Evolutionary conservation across 495 filamentous ascomycete genomes (phyloP), one percentile per base, ranked within the genome.

Genomic region (Penicillium riverlandense): DNA sequence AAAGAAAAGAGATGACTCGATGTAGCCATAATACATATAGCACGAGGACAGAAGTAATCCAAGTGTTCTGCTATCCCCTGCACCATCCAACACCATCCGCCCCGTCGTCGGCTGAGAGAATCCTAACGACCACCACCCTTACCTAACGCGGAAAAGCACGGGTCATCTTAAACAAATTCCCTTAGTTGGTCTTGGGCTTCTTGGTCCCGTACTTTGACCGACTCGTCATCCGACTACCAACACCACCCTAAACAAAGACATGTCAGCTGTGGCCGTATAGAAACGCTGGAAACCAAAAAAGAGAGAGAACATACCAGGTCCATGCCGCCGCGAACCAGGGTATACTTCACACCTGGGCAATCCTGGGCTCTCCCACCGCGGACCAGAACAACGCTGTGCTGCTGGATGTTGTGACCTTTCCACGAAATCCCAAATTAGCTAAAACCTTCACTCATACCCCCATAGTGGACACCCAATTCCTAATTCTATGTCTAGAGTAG

Each of bases 181-280:
- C 29, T 48, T 66, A 72, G 34, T 68, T 68, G 53, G 50, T 79
- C 82, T 96, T 96, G 1, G 92, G 91, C 70, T 95, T 97, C 82
- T 99, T 99, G 11, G 94, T 95, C 47, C 92, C 92, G 56, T 94
- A 99, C 72, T 99, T 99, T 44, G 88, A 95, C 57, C 92, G 78
- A 61, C 84, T 86, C 3, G 79, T 86, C 63, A 84, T 74, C 41
- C 92, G 76, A 58, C 80, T 91, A 11, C 76, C 79, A 51, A 99
- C 94, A 71, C 94, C 94, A 61, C 90, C 88, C 92, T 96, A 60
- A 14, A 45, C 22, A 37, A 13, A 32, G 4, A 1, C 28, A 38
- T 55, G 22, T 22, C 4, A 22, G 22, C 22, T 22, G 2, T 2
- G 22, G 6, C 2, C 22, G 4, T 22, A 22, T 22, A 22, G 22